Base-by-base conservation (phyloP, 2,329 filamentous ascomycete species). In the Akanthomyces lecanii region DNA sequence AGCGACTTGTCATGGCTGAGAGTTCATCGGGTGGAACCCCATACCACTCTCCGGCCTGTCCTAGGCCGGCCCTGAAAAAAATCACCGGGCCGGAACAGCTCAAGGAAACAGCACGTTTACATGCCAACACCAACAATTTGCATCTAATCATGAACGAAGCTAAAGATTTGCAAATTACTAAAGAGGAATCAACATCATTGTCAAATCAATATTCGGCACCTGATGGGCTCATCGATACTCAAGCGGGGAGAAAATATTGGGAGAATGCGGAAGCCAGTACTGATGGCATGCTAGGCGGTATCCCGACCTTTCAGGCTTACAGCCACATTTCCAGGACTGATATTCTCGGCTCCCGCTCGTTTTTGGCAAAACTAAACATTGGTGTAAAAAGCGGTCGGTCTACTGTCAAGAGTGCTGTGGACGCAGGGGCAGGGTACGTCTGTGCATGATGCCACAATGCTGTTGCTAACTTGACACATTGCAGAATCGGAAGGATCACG, bases 401-500 rank as follows among this genome's bases (percentile, higher is more conserved):
- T 14, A 67, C 60, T 5, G 65, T 77, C 2, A 52, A 67, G 1
- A 69, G 66, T 2, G 75, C 69, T 10, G 69, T 78, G 0, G 78
- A 79, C 55, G 76, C 72, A 4, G 77, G 76, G 10, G 76, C 76
- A 62, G 77, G 77, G 76, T 78, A 61, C 59, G 75, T 40, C 10
- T 1, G 38, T 40, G 38, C 14, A 11, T 36, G 8, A 7, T 11
- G 33, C 8, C 33, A 36, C 10, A 8, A 10, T n/a, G 25, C 16
- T 55, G 21, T 44, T 38, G 14, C 36, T 63, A 44, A 55, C 53
- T 44, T 36, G 25, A 38, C 30, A 5, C 11, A 48, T 1, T 11
- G 23, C 23, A 87, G 93, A 0, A 96, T 97, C 63, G 94, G 93
- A 0, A 82, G 94, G 47, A 84, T 97, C 63, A 96, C 92, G 0